These are phyloP conservation scores for Luffa acutangula DNA, from an alignment of 306 rosid species.

Conservation along the genomic window DNA sequence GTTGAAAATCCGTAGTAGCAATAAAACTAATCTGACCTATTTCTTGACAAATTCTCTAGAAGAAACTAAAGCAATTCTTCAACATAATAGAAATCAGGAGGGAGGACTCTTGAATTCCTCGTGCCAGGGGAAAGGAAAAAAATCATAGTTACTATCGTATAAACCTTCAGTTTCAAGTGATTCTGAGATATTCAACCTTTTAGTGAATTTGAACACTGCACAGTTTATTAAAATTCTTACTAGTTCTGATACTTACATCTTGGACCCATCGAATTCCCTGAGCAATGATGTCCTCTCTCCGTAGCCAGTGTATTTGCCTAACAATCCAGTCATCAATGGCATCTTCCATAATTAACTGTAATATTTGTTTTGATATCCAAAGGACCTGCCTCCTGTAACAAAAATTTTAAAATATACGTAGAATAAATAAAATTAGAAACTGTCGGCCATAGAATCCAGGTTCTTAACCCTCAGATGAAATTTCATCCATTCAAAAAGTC, in stretches of 20 bases:
- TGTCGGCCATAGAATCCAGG: slow-evolving; percentile 10
- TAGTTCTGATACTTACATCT: slow-evolving; percentile 58
- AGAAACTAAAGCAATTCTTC: neutral
- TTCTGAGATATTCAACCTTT: neutral
- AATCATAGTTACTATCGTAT: neutral
- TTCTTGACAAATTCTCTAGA: neutral
- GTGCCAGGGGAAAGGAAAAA: neutral
- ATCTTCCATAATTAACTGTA: slow-evolving; percentile 89
- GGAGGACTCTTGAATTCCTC: neutral
- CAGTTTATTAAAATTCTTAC: neutral
- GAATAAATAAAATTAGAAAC: neutral
- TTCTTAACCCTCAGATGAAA: neutral
- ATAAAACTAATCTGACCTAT: neutral
- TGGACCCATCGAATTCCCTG: slow-evolving; percentile 86
- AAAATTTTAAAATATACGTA: slow-evolving; percentile 1
- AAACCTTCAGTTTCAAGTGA: slow-evolving; percentile 1
- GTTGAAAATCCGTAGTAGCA: neutral
- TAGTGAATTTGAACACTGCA: neutral
- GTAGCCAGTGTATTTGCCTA: slow-evolving; percentile 79
- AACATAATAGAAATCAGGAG: neutral
- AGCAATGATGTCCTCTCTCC: slow-evolving; percentile 67
- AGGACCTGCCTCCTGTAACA: slow-evolving; percentile 83
- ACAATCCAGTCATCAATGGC: slow-evolving; percentile 93
- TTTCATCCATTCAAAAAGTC: neutral
- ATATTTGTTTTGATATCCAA: slow-evolving; percentile 97